phyloP scores from a whole-genome alignment of 2,329 filamentous ascomycete species.

The Venturia nashicola region DNA sequence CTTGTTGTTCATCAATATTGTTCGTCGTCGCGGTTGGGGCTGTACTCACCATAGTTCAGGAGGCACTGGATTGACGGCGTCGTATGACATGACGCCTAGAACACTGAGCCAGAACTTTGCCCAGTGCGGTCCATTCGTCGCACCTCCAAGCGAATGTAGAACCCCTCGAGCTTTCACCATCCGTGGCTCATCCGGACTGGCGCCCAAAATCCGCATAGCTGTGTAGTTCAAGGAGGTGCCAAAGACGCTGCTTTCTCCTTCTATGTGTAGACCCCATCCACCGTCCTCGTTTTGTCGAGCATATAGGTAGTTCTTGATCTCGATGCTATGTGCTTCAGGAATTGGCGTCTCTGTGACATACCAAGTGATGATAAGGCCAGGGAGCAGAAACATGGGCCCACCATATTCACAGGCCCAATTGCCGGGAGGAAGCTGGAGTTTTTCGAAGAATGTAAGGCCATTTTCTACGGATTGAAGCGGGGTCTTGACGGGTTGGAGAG shows the following conservation, averaged over 20 bases:
- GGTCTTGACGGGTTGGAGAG: constrained; percentile 56
- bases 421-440: constrained; percentile 76
- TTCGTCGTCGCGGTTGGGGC: not conserved
- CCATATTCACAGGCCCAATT: constrained; percentile 98
- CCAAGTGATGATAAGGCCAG: constrained; percentile 73
- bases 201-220: constrained; percentile 66
- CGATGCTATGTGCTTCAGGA: constrained; percentile 63
- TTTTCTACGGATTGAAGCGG: constrained; percentile 71
- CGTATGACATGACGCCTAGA: constrained; percentile 74
- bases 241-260: constrained; percentile 84
- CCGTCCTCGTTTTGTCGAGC: constrained; percentile 79
- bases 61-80: constrained; percentile 86
- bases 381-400: constrained; percentile 89
- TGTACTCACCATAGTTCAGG: constrained; percentile 68
- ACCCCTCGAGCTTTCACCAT: constrained; percentile 76
- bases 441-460: constrained; percentile 75
- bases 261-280: constrained; percentile 95
- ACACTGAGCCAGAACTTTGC: constrained; percentile 91
- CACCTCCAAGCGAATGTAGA: constrained; percentile 77
- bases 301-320: constrained; percentile 87
- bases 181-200: constrained; percentile 67
- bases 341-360: constrained; percentile 84
- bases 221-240: constrained; percentile 86
- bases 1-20: constrained; percentile 18
- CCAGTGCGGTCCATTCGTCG: constrained; percentile 80